These are phyloP conservation scores for Lactarius hengduanensis DNA, from an alignment of 768 basidiomycete genomes.

Conservation along the genomic window DNA sequence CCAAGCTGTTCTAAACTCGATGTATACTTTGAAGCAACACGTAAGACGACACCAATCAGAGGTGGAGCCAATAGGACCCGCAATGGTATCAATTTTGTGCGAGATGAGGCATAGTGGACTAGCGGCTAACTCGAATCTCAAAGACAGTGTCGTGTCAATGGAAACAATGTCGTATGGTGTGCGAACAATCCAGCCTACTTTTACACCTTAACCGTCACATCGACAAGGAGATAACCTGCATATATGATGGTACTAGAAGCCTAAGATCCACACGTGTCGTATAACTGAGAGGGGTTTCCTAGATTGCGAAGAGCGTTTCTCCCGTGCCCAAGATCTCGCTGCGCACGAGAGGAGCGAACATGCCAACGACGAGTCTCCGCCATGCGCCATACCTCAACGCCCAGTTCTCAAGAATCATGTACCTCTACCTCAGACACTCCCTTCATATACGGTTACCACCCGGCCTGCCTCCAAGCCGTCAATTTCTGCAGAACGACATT, in stretches of 20 bases:
- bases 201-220: conserved; percentile 22
- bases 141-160: conserved; percentile 27
- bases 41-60: conserved; percentile 25
- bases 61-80: conserved; percentile 17
- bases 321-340: conserved; percentile 18
- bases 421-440: conserved; percentile 14
- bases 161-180: conserved; percentile 28
- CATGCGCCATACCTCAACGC: conserved; percentile 15
- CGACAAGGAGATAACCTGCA: conserved; percentile 17
- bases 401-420: conserved; percentile 12
- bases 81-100: conserved; percentile 16
- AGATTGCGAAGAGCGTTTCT: conserved; percentile 26
- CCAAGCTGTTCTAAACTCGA: conserved; percentile 27
- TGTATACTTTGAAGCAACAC: conserved; percentile 25
- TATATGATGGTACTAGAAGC: conserved; percentile 18
- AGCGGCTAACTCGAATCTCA: conserved; percentile 10
- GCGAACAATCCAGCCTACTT: conserved; percentile 21
- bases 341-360: conserved; percentile 21
- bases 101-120: conserved; percentile 7
- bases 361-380: conserved; percentile 16
- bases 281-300: conserved; percentile 1
- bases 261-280: neutral
- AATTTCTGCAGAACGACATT: conserved; percentile 22
- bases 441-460: conserved; percentile 18
- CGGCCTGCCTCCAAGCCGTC: conserved; percentile 14